Conservation (phyloP, 768 basidiomycete species). For the Crepidotus variabilis region DNA sequence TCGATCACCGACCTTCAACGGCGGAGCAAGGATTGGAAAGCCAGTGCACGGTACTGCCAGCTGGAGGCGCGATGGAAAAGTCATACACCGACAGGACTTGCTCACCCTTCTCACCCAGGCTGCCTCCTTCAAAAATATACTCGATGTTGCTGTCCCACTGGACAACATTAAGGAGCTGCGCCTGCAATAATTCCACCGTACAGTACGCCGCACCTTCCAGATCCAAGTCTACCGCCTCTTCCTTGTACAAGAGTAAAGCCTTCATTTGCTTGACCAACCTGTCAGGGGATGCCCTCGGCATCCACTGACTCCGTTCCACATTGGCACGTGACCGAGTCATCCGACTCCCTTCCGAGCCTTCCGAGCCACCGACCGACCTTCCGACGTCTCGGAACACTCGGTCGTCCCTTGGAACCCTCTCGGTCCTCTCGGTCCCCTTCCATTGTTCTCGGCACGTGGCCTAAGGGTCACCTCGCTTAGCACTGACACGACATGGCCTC, state of each 20-base stretch:
- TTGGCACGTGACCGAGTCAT: too few species aligned
- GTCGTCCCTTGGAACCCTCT: too few species aligned
- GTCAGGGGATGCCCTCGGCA: too few species aligned
- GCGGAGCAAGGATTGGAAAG: neutral
- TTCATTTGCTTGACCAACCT: neutral
- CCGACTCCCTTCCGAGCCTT: too few species aligned
- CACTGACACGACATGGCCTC: too few species aligned
- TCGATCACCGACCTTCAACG: neutral
- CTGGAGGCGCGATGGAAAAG: neutral
- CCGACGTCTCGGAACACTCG: too few species aligned
- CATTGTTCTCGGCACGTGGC: too few species aligned
- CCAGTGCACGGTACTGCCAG: neutral
- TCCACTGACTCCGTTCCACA: too few species aligned
- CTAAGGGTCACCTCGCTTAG: too few species aligned
- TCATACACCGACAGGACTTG: neutral
- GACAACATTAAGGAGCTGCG: neutral
- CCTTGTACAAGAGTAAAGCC: neutral
- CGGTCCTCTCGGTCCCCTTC: too few species aligned
- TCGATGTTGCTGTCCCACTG: too few species aligned
- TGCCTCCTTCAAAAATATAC: neutral
- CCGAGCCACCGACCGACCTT: too few species aligned
- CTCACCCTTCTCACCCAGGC: neutral
- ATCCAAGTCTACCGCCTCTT: neutral
- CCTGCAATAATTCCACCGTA: neutral
- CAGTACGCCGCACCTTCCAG: neutral